Evolutionary conservation across 140 eudicot species (phyloP).

Genomic region (Bidens hawaiensis): DNA sequence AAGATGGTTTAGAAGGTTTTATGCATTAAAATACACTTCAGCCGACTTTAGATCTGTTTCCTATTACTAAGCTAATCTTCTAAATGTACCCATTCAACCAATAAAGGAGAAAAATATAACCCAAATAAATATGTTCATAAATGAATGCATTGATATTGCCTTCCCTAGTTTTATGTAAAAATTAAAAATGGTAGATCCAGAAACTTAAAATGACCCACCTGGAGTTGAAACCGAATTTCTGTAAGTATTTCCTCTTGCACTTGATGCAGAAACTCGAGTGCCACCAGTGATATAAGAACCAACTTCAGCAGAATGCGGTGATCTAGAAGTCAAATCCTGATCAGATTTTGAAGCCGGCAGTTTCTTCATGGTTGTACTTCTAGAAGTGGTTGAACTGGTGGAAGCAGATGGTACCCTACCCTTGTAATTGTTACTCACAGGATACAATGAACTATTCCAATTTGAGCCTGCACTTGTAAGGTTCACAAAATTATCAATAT

Average conservation of each 20-base stretch:
- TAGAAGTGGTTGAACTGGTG: slow-evolving; percentile 41
- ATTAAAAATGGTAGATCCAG: background rate
- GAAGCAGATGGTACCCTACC: slow-evolving; percentile 56
- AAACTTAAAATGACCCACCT: slow-evolving; percentile 25
- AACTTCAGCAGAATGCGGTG: slow-evolving; percentile 63
- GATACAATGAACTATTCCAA: slow-evolving; percentile 38
- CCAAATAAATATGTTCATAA: background rate
- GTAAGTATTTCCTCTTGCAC: slow-evolving; percentile 30
- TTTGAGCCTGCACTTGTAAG: slow-evolving; percentile 23
- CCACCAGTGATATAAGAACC: slow-evolving; percentile 37
- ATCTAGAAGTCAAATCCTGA: slow-evolving; percentile 70
- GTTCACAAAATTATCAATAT: slow-evolving; percentile 26
- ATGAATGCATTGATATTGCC: too few relatives aligned
- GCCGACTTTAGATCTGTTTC: background rate
- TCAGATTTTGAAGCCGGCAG: slow-evolving; percentile 77
- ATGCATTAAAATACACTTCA: background rate
- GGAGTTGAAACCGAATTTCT: slow-evolving; percentile 35
- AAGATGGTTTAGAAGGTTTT: background rate
- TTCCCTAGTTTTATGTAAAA: too few relatives aligned
- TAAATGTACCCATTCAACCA: too few relatives aligned
- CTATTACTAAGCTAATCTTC: too few relatives aligned
- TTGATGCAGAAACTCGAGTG: slow-evolving; percentile 38
- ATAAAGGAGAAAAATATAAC: background rate
- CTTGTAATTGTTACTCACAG: slow-evolving; percentile 38
- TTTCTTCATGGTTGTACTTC: slow-evolving; percentile 38